These are phyloP conservation scores for Aspergillus tubingensis DNA, from an alignment of 2,329 filamentous ascomycete genomes.

Conservation along the genomic window DNA sequence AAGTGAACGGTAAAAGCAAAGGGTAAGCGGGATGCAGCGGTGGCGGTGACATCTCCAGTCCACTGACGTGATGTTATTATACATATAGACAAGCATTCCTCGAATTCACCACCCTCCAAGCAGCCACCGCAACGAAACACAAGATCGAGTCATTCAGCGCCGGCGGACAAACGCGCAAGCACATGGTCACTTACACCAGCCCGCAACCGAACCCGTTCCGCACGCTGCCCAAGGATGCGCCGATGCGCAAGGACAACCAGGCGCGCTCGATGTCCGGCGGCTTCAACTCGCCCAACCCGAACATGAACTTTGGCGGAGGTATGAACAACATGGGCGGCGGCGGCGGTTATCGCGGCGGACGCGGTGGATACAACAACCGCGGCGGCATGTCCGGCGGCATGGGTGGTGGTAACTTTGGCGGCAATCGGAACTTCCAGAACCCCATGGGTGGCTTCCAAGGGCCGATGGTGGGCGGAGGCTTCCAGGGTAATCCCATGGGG, in stretches of 20 bases:
- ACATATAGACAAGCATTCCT: constrained; percentile 70
- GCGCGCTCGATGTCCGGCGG: constrained; percentile 50
- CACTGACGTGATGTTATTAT: background rate
- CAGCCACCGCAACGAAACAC: constrained; percentile 81
- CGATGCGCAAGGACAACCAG: constrained; percentile 67
- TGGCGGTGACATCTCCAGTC: no score
- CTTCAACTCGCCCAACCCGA: constrained; percentile 45
- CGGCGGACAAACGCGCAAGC: constrained; percentile 63
- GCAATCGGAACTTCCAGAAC: constrained; percentile 52
- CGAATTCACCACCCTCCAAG: constrained; percentile 80
- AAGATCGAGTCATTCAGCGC: constrained; percentile 69
- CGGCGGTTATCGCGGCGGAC: constrained; percentile 57
- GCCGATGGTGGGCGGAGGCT: constrained; percentile 49
- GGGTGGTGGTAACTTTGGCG: constrained; percentile 52
- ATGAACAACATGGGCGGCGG: constrained; percentile 50
- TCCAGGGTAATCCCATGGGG: constrained; percentile 49
- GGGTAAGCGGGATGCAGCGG: constrained; percentile 61
- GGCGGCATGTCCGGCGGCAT: constrained; percentile 44
- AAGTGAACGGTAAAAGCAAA: constrained; percentile 98
- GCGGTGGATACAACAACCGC: constrained; percentile 44
- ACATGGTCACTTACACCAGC: constrained; percentile 72
- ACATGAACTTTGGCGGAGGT: constrained; percentile 40
- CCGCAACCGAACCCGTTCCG: constrained; percentile 83
- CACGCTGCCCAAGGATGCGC: constrained; percentile 85
- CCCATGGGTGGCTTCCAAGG: constrained; percentile 47